phyloP scores from a whole-genome alignment of 805 yeast genomes.

The Teunomyces aglyptinius region DNA sequence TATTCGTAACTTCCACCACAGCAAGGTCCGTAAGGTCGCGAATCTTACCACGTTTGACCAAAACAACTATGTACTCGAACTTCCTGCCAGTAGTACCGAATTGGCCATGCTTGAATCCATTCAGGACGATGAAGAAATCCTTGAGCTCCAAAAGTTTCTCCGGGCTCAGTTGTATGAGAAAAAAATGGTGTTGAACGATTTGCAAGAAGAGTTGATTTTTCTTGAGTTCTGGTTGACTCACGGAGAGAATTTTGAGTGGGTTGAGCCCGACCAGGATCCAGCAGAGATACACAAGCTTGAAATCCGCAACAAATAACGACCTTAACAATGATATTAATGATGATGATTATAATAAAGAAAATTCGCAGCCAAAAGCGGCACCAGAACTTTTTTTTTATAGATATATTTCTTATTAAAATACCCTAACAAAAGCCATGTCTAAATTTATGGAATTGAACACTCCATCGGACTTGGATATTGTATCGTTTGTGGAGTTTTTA shows the following conservation, averaged over 20 bases:
- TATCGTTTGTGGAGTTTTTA: constrained; percentile 43
- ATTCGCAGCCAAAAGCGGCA: not conserved
- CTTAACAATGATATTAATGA: not conserved
- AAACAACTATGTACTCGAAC: constrained; percentile 25
- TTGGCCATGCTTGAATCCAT: not conserved
- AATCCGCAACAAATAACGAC: constrained; percentile 1
- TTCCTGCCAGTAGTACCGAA: constrained; percentile 9
- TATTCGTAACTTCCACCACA: constrained; percentile 37
- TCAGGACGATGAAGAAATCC: not conserved
- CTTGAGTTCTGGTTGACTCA: constrained; percentile 37
- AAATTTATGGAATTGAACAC: constrained; percentile 17
- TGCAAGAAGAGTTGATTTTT: constrained; percentile 34
- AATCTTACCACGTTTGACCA: constrained; percentile 16
- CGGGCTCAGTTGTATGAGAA: constrained; percentile 23
- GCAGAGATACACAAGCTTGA: constrained; percentile 28
- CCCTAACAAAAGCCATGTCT: not conserved
- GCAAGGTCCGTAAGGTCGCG: constrained; percentile 21
- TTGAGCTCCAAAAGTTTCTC: constrained; percentile 15
- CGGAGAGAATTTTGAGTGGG: constrained; percentile 41
- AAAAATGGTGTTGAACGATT: constrained; percentile 35
- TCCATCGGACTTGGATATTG: constrained; percentile 34
- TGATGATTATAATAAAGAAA: not conserved
- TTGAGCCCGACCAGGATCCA: constrained; percentile 48
- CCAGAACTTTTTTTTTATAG: too few relatives aligned
- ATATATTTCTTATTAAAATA: not conserved